Evolutionary conservation across 345 rosid species (phyloP).

Genomic region (Corchorus capsularis): DNA sequence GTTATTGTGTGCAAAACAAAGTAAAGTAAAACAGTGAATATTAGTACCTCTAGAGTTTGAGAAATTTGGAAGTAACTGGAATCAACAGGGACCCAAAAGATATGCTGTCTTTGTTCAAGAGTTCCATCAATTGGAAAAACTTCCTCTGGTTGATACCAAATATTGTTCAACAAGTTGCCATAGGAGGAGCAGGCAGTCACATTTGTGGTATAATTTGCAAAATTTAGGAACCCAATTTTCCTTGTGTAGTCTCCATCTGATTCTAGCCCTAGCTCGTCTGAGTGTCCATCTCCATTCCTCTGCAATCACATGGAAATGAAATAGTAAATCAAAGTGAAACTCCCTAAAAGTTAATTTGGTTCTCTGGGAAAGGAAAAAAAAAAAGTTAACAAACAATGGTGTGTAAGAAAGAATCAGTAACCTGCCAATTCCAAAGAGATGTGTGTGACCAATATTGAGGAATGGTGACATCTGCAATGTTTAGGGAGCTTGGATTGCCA

Average conservation of each 20-base stretch:
- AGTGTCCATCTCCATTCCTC: constrained; percentile 28
- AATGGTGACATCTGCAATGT: constrained; percentile 30
- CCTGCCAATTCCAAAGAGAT: constrained; percentile 33
- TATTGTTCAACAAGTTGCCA: constrained; percentile 27
- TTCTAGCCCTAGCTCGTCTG: constrained; percentile 20
- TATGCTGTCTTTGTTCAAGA: constrained; percentile 22
- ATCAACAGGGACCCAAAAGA: constrained; percentile 30
- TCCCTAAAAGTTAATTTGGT: too few relatives aligned
- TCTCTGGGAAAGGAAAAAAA: too few relatives aligned
- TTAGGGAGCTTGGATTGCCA: constrained; percentile 21
- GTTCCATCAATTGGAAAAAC: constrained; percentile 19
- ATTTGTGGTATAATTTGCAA: constrained; percentile 16
- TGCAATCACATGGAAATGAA: neutral
- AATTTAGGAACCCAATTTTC: constrained; percentile 17
- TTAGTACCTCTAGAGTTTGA: constrained; percentile 18
- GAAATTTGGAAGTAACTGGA: constrained; percentile 15
- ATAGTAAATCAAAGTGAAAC: too few relatives aligned
- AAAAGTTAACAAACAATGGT: too few relatives aligned
- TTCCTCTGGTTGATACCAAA: constrained; percentile 33
- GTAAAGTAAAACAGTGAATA: too few relatives aligned
- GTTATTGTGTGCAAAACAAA: too few relatives aligned
- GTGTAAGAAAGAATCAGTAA: neutral
- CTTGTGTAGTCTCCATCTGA: constrained; percentile 31
- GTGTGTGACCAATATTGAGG: constrained; percentile 28
- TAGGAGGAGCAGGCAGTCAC: neutral